These are phyloP conservation scores for Neoconidiobolus thromboides DNA, from an alignment of 371 early-diverging fungal genomes.

Conservation along the genomic window DNA sequence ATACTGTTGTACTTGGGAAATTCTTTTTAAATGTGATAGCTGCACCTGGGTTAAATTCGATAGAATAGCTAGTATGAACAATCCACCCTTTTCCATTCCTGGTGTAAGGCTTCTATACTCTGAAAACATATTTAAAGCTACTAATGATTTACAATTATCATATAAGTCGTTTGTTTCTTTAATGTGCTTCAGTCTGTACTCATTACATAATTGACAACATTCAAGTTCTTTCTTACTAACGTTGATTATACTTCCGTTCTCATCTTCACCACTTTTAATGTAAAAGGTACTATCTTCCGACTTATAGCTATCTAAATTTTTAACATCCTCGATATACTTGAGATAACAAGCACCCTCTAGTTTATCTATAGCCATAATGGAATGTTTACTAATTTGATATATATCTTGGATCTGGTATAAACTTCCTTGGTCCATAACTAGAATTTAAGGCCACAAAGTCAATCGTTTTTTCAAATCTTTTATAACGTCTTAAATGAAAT, in stretches of 20 bases:
- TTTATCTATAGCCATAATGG: conserved; percentile 6
- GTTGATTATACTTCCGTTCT: background rate
- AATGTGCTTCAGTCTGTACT: conserved; percentile 4
- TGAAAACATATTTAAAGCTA: conserved; percentile 35
- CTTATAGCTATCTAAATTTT: conserved; percentile 18
- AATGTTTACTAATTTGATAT: conserved; percentile 12
- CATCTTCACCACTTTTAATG: conserved; percentile 7
- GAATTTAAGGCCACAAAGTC: background rate
- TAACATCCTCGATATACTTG: conserved; percentile 13
- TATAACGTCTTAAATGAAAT: background rate
- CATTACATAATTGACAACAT: conserved; percentile 15
- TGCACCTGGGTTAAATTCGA: conserved; percentile 30
- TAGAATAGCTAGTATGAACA: conserved; percentile 27
- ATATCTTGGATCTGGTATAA: conserved; percentile 17
- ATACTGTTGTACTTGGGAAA: conserved; percentile 26
- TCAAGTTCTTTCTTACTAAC: background rate
- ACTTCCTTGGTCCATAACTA: background rate
- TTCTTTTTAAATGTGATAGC: conserved; percentile 32
- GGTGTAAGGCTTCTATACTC: conserved; percentile 41
- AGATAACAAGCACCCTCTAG: conserved; percentile 32
- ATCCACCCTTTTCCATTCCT: conserved; percentile 31
- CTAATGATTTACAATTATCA: conserved; percentile 12
- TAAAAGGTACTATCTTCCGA: conserved; percentile 21
- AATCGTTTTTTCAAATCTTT: conserved; percentile 5
- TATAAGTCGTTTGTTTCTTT: conserved; percentile 2